Percentiles rank a stretch among this genome's conserved stretches.
Conservation (phyloP, 331 rosid species). For the Ulmus americana region DNA sequence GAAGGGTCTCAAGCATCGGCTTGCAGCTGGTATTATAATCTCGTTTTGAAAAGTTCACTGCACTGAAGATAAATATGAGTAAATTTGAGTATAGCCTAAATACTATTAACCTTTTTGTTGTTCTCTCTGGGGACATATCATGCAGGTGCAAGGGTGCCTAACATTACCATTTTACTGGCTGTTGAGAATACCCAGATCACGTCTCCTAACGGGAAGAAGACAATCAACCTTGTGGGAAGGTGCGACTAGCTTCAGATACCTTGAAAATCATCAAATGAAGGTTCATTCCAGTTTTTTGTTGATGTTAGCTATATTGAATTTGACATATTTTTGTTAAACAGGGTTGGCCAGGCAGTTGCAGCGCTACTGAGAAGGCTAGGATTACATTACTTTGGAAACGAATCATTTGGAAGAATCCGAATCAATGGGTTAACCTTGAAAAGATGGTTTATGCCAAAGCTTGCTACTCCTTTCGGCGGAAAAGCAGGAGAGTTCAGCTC, state of each 20-base stretch:
- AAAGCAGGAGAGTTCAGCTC: constrained; percentile 56
- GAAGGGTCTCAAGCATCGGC: constrained; percentile 88
- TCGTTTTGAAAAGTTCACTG: neutral
- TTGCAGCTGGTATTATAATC: constrained; percentile 74
- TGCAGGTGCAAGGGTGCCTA: constrained; percentile 73
- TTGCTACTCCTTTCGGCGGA: constrained; percentile 49
- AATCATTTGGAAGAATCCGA: constrained; percentile 71
- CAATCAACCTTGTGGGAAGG: constrained; percentile 75
- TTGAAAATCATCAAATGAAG: too few species aligned
- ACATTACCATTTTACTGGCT: constrained; percentile 51
- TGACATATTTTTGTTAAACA: constrained; percentile 36
- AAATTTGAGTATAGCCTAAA: neutral
- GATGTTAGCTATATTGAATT: neutral
- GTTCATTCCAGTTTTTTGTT: neutral
- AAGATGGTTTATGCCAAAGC: constrained; percentile 85
- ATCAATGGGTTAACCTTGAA: constrained; percentile 52
- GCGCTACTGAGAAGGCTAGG: constrained; percentile 75
- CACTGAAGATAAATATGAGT: too few species aligned
- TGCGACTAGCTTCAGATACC: constrained; percentile 26
- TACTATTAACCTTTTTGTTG: neutral
- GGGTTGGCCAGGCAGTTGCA: constrained; percentile 75
- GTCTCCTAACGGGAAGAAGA: constrained; percentile 46
- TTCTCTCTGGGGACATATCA: neutral
- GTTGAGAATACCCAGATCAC: constrained; percentile 40
- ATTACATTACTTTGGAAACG: constrained; percentile 64